Evolutionary conservation across 2,329 filamentous ascomycete genomes (phyloP), one percentile per base, ranked within the genome.

Genomic region (Trichoderma sp.): DNA sequence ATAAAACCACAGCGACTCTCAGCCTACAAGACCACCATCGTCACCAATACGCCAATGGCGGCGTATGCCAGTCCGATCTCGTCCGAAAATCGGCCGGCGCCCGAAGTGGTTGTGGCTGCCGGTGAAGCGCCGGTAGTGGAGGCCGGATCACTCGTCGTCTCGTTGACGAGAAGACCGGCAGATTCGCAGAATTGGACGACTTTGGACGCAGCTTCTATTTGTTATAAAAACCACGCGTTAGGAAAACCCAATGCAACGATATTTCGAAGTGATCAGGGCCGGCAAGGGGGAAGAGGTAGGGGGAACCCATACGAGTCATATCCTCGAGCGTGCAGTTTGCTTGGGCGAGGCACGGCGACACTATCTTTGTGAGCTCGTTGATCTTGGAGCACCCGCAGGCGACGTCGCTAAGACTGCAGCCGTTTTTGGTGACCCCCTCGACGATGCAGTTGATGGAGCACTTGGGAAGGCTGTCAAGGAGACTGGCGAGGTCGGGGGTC

Each of bases 391-490:
- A 83, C 67, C 78, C 77, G 74, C 81, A 83, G 15, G 64, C 70
- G 52, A 76, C 71, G 71, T 83, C 79, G 64, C 69, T 68, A 59
- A 74, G 27, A 2, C 54, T 67, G 74, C 81, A 83, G 68, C 76
- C 76, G 42, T 79, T 73, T 52, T 71, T 45, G 19, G 70, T 70
- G 22, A 77, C 75, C 12, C 74, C 77, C 7, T 71, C 63, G 42
- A 74, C 70, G 67, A 83, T 73, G 70, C 81, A 83, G 4, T 70
- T 56, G 70, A 76, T 70, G 13, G 81, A 78, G 72, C 81, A 83
- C 6, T 71, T 48, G 22, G 81, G 81, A 12, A 83, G 76, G 64
- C 70, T 25, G 12, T 64, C 37, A 34, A 70, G 70, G 22, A 76
- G 54, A 9, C 70, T 45, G 29, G 64, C 54, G 15, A 73, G 63